Evolutionary conservation across 202 grass and related monocot genomes (phyloP), one percentile per base, ranked within the genome.

Genomic region (Zizania palustris): DNA sequence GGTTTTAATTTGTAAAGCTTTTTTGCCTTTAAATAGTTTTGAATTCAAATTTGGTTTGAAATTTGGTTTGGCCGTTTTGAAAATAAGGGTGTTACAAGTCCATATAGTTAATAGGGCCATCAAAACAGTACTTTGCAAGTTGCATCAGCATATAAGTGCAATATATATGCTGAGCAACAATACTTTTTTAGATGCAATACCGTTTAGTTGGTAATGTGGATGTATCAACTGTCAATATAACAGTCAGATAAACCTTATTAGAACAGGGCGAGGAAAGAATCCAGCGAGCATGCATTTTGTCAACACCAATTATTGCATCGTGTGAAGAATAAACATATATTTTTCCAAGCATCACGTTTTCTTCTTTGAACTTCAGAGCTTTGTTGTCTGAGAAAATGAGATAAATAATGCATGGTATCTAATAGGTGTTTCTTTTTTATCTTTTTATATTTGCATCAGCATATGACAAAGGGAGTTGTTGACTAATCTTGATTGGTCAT

Each of bases 161-260:
- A 5, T 36, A 36, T 38, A 80, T 10, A 6, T 63, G 44, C 59
- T 58, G 45, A 48, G 22, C 37, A 38, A 20, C 33, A 36, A 66
- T 9, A 16, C 6, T 50, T 50, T 15, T 50, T 50, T 16, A 16
- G 14, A 50, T 50, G 0, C 1, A 19, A 72, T 63, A 41, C 41
- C 33, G 16, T 78, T 45, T 19, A 42, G 35, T 72, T 60, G 41
- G 78, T 59, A 67, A 51, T 36, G 35, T 72, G 65, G 41, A 13
- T 71, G 40, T 72, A 42, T 72, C 57, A 48, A 76, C 14, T 72
- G 50, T 72, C 46, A 41, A 86, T 39, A 64, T 19, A 58, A 36
- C 41, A 41, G 5, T 53, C 60, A 74, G 33, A 71, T 64, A 64
- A 18, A 0, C 6, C 14, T 44, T 46, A 54, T 44, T 46, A 54